Percentiles rank a stretch among this genome's conserved stretches.
These are phyloP conservation scores for Gnetum montanum DNA, from an alignment of 75 land plant genomes.

Conservation along the genomic window DNA sequence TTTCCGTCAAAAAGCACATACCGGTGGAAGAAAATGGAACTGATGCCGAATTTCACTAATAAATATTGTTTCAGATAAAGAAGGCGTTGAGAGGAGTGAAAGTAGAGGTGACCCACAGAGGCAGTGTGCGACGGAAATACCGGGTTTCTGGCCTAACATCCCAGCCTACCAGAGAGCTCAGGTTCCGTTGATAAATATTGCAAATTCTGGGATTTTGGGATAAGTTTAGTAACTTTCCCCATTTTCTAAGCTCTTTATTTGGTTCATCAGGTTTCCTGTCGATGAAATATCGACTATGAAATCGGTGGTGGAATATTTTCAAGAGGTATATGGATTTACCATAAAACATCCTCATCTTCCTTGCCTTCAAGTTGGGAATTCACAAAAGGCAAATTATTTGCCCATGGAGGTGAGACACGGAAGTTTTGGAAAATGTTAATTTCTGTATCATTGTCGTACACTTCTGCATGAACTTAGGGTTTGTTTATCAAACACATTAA, in stretches of 20 bases:
- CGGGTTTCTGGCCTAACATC: slow-evolving; percentile 61
- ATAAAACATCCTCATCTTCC: slow-evolving; percentile 60
- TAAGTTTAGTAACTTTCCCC: not conserved
- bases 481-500: too few relatives aligned
- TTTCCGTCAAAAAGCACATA: too few relatives aligned
- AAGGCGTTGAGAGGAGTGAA: slow-evolving; percentile 65
- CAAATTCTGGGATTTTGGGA: not conserved
- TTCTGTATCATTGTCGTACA: too few relatives aligned
- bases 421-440: slow-evolving; percentile 2
- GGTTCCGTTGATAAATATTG: not conserved
- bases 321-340: slow-evolving; percentile 70
- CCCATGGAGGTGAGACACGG: slow-evolving; percentile 66
- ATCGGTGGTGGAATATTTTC: slow-evolving; percentile 76
- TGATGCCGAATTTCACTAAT: too few relatives aligned
- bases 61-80: slow-evolving; percentile 53
- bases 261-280: slow-evolving; percentile 59
- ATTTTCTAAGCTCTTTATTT: not conserved
- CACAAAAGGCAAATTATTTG: slow-evolving; percentile 61
- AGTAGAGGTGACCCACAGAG: slow-evolving; percentile 76
- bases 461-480: too few relatives aligned
- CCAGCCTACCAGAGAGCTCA: slow-evolving; percentile 53
- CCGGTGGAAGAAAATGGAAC: too few relatives aligned
- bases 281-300: slow-evolving; percentile 72
- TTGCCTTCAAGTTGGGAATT: slow-evolving; percentile 83
- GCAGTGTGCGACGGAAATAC: slow-evolving; percentile 60